These are phyloP conservation scores for Dendrocalamus latiflorus DNA, from an alignment of 202 grass and related monocot species.

Conservation along the genomic window DNA sequence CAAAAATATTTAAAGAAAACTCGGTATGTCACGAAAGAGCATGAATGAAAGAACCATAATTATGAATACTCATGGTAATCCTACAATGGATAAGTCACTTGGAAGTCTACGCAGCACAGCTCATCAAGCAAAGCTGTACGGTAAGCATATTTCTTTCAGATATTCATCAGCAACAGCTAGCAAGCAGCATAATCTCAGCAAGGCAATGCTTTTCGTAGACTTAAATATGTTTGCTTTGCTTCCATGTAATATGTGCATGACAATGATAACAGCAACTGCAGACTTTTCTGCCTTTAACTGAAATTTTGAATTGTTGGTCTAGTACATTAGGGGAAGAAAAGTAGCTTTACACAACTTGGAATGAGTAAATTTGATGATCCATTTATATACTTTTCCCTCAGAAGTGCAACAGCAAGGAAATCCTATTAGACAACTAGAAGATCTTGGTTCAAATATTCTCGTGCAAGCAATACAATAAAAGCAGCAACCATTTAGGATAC, in stretches of 20 bases:
- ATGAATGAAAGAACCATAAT: background rate
- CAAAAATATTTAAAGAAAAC: background rate
- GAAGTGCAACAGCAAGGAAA: background rate
- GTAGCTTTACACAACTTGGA: background rate
- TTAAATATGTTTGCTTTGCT: background rate
- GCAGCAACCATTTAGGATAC: background rate
- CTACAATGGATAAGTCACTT: background rate
- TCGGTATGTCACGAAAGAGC: background rate
- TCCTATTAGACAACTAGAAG: background rate
- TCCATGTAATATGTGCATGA: background rate
- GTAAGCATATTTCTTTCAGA: background rate
- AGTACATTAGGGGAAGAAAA: background rate
- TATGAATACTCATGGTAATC: background rate
- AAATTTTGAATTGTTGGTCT: background rate
- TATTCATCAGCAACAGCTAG: background rate
- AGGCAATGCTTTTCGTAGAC: background rate
- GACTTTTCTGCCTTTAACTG: background rate
- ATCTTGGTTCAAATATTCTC: background rate
- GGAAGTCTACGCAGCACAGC: background rate
- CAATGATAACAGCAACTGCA: background rate
- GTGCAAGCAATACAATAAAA: background rate
- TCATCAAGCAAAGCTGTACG: background rate
- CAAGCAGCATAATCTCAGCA: background rate
- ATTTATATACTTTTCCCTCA: background rate
- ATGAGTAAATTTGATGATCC: background rate